Evolutionary conservation across 768 basidiomycete genomes (phyloP).

Genomic region (Suillus tomentosus): DNA sequence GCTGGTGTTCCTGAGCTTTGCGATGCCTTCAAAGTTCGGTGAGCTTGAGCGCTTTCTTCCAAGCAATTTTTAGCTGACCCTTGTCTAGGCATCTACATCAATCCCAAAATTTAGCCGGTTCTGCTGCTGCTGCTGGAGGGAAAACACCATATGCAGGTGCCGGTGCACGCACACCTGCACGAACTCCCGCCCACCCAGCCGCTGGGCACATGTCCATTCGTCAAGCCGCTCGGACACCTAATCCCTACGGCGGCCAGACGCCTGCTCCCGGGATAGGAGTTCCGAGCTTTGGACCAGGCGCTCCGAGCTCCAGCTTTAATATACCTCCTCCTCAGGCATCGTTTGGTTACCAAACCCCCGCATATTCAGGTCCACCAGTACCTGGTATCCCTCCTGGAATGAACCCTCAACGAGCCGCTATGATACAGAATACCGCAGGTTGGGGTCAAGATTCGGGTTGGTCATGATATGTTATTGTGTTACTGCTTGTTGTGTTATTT

Average conservation of each 20-base stretch:
- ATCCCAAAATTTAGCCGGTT: conserved; percentile 61
- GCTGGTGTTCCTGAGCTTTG: conserved; percentile 92
- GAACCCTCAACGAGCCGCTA: conserved; percentile 66
- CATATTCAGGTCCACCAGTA: conserved; percentile 51
- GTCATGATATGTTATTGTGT: conserved; percentile 22
- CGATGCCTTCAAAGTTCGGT: conserved; percentile 95
- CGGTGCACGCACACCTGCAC: conserved; percentile 74
- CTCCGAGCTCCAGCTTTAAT: conserved; percentile 30
- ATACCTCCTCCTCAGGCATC: conserved; percentile 35
- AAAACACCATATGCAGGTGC: conserved; percentile 76
- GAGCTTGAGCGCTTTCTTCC: conserved; percentile 21
- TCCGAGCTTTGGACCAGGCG: conserved; percentile 38
- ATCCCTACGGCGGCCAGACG: conserved; percentile 64
- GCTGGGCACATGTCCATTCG: conserved; percentile 82
- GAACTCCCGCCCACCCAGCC: conserved; percentile 71
- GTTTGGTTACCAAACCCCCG: conserved; percentile 43
- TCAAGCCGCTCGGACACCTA: conserved; percentile 71
- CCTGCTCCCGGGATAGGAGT: conserved; percentile 36
- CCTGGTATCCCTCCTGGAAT: conserved; percentile 56
- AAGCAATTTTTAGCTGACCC: conserved; percentile 4
- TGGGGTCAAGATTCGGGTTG: conserved; percentile 40
- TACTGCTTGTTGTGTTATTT: conserved; percentile 20
- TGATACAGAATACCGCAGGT: conserved; percentile 54
- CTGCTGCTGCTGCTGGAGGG: conserved; percentile 50
- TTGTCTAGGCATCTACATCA: conserved; percentile 69